Base-by-base conservation (phyloP, 257 asterid genomes). In the Lavandula angustifolia region DNA sequence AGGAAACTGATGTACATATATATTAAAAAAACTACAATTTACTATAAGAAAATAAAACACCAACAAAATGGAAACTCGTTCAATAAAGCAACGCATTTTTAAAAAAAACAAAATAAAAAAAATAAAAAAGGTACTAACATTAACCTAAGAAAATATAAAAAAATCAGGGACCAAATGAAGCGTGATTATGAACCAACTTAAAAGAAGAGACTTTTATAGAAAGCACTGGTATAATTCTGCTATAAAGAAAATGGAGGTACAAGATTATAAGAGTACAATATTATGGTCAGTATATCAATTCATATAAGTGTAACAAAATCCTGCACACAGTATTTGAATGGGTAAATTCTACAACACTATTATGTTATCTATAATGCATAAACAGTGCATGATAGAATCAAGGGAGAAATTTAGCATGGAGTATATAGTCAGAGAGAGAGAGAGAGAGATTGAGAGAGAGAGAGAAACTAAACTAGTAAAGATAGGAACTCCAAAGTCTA, bases 351-450 rank as follows among this genome's bases (percentile, higher is more conserved):
- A 62, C 67, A 58, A 34, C 32, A 43, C 49, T 49, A 63, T 57
- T 61, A 62, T 57, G 79, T 1, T 75, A 75, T 54, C 81, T 81
- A 78, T 76, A 80, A 71, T 71, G 75, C 81, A 70, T 77, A 0
- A 74, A 67, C 59, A 66, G 74, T 67, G 66, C 69, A 73, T 56
- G 66, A 62, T 48, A 72, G 64, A 66, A 53, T 72, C 69, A 54
- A 33, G 38, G 73, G 60, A 27, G 73, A 73, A 77, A 69, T n/a
- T 68, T 64, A 58, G 66, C 73, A 73, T 47, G 2, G 0, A n/a
- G 34, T n/a, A n/a, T n/a, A n/a, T n/a, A n/a, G n/a, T n/a, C n/a
- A 76, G 66, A 71, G 69, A 77, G 77, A 71, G 73, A 9, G n/a
- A 9, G n/a, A 9, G 3, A 11, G 14, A 11, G 8, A 37, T 37